These are phyloP conservation scores for Eucalyptus marginata DNA, from an alignment of 345 rosid genomes.

Conservation along the genomic window DNA sequence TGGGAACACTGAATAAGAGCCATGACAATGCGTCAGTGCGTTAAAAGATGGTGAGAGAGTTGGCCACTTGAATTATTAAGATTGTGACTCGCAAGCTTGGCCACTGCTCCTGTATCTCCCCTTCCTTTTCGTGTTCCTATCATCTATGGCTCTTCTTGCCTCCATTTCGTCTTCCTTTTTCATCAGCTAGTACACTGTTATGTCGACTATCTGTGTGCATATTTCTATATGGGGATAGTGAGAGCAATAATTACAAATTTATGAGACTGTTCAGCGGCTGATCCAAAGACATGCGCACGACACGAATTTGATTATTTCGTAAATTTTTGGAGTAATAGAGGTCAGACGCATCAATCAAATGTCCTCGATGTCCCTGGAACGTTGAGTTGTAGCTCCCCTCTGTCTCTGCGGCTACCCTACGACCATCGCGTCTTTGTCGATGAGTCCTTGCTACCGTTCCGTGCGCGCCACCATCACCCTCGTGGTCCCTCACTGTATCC, in stretches of 20 bases:
- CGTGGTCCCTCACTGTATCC: background rate
- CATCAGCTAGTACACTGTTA: background rate
- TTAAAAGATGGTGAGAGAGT: background rate
- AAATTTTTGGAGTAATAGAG: too few species aligned
- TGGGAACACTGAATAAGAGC: background rate
- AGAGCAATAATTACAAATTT: background rate
- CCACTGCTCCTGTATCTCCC: background rate
- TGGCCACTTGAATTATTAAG: background rate
- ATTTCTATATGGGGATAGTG: background rate
- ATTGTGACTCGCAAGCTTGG: background rate
- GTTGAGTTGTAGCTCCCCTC: background rate
- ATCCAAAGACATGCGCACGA: background rate
- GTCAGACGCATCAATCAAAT: background rate
- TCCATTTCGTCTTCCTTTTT: background rate
- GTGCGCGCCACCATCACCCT: background rate
- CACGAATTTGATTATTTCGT: background rate
- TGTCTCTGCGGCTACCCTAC: background rate
- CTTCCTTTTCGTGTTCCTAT: background rate
- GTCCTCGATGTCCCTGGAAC: background rate
- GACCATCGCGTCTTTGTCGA: background rate
- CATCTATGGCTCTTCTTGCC: background rate
- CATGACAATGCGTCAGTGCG: background rate
- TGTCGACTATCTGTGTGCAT: background rate
- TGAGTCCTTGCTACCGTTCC: background rate
- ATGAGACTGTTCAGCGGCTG: background rate